These are phyloP conservation scores for Zostera marina DNA, from an alignment of 116 monocot species.

Conservation along the genomic window DNA sequence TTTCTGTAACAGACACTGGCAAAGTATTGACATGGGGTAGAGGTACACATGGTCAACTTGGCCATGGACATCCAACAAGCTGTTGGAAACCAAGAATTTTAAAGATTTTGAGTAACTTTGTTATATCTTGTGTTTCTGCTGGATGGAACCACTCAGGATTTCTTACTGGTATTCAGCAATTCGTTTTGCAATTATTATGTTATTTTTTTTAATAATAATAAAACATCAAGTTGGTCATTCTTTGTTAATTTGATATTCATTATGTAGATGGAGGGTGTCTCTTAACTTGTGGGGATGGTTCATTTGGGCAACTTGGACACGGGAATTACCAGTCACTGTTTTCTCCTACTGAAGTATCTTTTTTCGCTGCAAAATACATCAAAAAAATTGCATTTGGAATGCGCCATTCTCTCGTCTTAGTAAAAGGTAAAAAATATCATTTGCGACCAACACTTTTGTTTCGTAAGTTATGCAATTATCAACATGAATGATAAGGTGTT, in stretches of 20 bases:
- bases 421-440: conserved; percentile 26
- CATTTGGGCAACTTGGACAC: conserved; percentile 91
- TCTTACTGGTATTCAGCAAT: conserved; percentile 36
- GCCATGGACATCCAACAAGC: conserved; percentile 44
- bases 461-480: background rate
- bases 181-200: background rate
- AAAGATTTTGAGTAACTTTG: conserved; percentile 23
- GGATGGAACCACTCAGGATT: conserved; percentile 96
- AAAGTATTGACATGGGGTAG: conserved; percentile 67
- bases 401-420: conserved; percentile 74
- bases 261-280: conserved; percentile 45
- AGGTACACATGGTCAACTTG: conserved; percentile 70
- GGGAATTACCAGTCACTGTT: conserved; percentile 38
- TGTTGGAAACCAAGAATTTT: conserved; percentile 40
- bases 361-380: conserved; percentile 40
- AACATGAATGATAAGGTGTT: too few relatives aligned
- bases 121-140: conserved; percentile 43
- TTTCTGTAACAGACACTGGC: conserved; percentile 32
- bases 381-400: conserved; percentile 74
- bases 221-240: background rate
- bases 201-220: background rate
- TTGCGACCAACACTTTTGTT: background rate
- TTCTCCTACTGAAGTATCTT: conserved; percentile 44
- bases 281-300: conserved; percentile 92
- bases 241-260: background rate